Base-by-base conservation (phyloP, 148 eudicot species). In the Nyssa sinensis region DNA sequence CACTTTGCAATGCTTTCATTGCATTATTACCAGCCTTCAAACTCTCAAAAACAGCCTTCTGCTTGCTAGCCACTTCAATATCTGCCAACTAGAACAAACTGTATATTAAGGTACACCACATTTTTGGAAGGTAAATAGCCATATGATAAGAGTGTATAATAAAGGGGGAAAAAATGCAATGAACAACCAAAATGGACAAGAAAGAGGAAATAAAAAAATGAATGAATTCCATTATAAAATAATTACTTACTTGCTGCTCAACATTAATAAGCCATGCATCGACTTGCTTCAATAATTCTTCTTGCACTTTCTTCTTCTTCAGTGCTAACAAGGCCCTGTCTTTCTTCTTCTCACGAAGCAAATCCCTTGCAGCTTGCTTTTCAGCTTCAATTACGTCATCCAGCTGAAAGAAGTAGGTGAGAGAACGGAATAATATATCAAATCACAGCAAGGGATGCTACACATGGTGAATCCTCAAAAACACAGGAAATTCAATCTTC, bases 1-100 rank as follows among this genome's bases (percentile, higher is more conserved):
- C 97, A 63, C 93, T 86, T 87, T 95, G 99, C 68, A 95, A 89
- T 58, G 97, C 96, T 84, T 95, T 92, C 74, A 95, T 89, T 70
- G 99, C 99, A 74, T 74, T 82, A 67, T 75, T 92, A 64, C 98
- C 98, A 33, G 96, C 79, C 75, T 90, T 85, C 80, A 92, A 86
- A 79, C 99, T 95, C 75, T 95, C 99, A 75, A 85, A 92, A 13
- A 92, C 99, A 79, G 97, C 91, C 83, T 90, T 95, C 71, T 95
- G 99, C 84, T 92, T 95, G 93, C 97, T 92, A 72, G 97, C 79
- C 69, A 95, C 77, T 85, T 95, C 99, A 82, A 95, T 91, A 92
- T 95, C 99, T 86, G 96, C 94, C 87, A 95, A 84, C 99, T 95
- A 85, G 77, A 88, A 25, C 63, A 84, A 73, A 77, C 12, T 51